Evolutionary conservation across 75 land plant species (phyloP).

Genomic region (Sequoia sempervirens): DNA sequence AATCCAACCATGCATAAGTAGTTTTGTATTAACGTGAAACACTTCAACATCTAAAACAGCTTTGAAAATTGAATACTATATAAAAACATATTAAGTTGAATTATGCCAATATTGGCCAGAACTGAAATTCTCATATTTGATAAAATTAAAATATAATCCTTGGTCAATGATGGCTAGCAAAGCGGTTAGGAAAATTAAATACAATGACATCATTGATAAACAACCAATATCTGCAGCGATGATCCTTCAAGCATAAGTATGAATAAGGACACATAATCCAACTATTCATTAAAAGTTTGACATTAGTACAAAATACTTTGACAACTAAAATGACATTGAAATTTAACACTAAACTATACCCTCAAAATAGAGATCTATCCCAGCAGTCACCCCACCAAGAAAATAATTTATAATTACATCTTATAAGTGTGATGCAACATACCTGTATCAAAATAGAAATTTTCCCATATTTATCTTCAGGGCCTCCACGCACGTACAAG

Average conservation of each 20-base stretch:
- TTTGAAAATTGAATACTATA: not conserved
- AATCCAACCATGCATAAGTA: not conserved
- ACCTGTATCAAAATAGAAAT: constrained; percentile 97
- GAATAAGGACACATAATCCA: not conserved
- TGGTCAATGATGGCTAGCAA: not conserved
- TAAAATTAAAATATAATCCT: not conserved
- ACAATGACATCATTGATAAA: not conserved
- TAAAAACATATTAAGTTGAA: not conserved
- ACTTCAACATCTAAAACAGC: not conserved
- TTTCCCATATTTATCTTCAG: constrained; percentile 88
- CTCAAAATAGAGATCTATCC: no score
- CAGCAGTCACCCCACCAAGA: no score
- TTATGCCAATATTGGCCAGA: not conserved
- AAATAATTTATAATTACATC: not conserved
- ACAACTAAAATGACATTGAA: not conserved
- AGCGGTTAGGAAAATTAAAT: not conserved
- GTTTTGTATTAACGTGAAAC: not conserved
- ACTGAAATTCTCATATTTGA: not conserved
- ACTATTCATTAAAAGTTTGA: not conserved
- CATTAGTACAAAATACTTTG: not conserved
- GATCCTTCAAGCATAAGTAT: not conserved
- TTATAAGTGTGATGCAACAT: not conserved
- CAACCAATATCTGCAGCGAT: not conserved
- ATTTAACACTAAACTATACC: not conserved
- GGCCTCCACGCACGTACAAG: constrained; percentile 78